These are phyloP conservation scores for Dorcoceras hygrometricum DNA, from an alignment of 257 asterid species.

Conservation along the genomic window DNA sequence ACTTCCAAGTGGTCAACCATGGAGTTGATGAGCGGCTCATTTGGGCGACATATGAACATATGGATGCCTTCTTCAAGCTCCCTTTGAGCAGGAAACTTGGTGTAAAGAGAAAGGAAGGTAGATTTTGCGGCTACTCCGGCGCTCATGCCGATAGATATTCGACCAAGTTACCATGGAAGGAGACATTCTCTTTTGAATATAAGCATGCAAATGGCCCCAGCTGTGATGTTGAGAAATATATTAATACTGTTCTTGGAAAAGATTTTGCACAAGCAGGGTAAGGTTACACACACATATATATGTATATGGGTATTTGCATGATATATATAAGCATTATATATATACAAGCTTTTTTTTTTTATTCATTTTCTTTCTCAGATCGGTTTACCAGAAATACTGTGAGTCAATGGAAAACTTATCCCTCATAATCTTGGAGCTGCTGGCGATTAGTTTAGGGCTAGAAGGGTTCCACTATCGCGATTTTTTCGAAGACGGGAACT, in stretches of 20 bases:
- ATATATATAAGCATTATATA: neutral
- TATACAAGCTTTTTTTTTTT: neutral
- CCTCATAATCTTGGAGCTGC: slow-evolving; percentile 32
- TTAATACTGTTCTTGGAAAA: slow-evolving; percentile 39
- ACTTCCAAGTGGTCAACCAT: slow-evolving; percentile 75
- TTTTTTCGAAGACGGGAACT: slow-evolving; percentile 30
- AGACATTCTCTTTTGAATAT: slow-evolving; percentile 51
- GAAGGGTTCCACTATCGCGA: slow-evolving; percentile 27
- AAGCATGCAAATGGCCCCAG: slow-evolving; percentile 30
- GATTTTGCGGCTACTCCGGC: slow-evolving; percentile 57
- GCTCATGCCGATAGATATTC: slow-evolving; percentile 64
- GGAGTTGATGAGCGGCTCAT: slow-evolving; percentile 50
- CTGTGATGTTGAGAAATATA: slow-evolving; percentile 33
- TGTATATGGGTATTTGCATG: neutral
- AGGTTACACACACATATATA: neutral
- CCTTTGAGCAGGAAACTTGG: slow-evolving; percentile 36
- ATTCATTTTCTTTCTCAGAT: slow-evolving; percentile 15
- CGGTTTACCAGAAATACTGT: slow-evolving; percentile 31
- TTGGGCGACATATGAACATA: slow-evolving; percentile 32
- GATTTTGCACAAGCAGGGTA: slow-evolving; percentile 57
- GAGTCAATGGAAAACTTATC: slow-evolving; percentile 38
- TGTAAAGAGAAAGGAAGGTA: slow-evolving; percentile 35
- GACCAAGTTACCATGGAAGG: slow-evolving; percentile 77
- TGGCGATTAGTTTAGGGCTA: slow-evolving; percentile 39
- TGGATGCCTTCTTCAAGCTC: slow-evolving; percentile 54